Conservation (phyloP, 1,139 yeast genomes). For the Williopsis jadinii region DNA sequence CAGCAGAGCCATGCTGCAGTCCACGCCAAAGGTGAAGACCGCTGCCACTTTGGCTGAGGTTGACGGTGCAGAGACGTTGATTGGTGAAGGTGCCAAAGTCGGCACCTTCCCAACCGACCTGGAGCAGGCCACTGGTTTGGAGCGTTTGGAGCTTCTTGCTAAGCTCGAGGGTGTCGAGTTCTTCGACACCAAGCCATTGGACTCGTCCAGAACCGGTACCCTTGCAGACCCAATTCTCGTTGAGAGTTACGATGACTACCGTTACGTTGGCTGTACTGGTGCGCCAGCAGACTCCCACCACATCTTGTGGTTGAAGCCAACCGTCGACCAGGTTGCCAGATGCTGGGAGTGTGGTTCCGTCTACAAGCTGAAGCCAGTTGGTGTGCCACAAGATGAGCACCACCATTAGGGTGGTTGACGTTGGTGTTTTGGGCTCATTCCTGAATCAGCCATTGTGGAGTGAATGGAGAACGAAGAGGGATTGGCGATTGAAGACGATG, state of each 20-base stretch:
- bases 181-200: conserved; percentile 87
- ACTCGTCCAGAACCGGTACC: conserved; percentile 85
- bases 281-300: conserved; percentile 89
- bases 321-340: conserved; percentile 78
- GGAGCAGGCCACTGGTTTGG: conserved; percentile 98
- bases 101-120: conserved; percentile 88
- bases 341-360: conserved; percentile 99
- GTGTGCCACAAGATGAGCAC: conserved; percentile 66
- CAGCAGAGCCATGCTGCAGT: conserved; percentile 28
- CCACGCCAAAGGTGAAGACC: conserved; percentile 39
- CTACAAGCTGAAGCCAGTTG: conserved; percentile 82
- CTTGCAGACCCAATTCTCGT: conserved; percentile 79
- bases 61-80: conserved; percentile 69
- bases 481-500: no score
- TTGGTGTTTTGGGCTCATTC: no score
- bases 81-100: conserved; percentile 82
- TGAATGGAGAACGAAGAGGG: no score
- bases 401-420: conserved; percentile 18
- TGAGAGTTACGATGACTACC: conserved; percentile 86
- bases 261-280: conserved; percentile 98
- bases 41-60: conserved; percentile 72
- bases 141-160: conserved; percentile 92
- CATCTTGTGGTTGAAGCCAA: conserved; percentile 91
- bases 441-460: no score
- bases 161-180: conserved; percentile 94